Conservation (phyloP, 2,329 filamentous ascomycete species). For the Ceratocystis ficicola region DNA sequence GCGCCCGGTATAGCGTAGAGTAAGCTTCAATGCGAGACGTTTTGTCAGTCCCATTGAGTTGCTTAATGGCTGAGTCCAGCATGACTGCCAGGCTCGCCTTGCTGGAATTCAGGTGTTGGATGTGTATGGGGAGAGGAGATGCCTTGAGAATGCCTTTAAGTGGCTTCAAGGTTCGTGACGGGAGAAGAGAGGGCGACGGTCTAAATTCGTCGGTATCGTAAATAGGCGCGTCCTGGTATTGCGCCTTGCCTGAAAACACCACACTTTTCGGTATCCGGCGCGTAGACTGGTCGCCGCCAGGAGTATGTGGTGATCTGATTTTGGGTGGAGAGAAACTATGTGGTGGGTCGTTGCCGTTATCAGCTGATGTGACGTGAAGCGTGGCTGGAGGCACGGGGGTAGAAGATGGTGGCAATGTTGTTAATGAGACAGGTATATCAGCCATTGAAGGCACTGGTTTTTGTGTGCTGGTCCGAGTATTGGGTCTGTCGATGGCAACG, state of each 20-base stretch:
- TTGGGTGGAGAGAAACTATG: constrained; percentile 38
- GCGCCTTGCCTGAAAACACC: constrained; percentile 44
- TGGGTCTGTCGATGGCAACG: constrained; percentile 30
- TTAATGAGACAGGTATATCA: background rate
- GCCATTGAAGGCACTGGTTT: background rate
- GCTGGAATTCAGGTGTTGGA: constrained; percentile 30
- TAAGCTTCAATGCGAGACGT: constrained; percentile 75
- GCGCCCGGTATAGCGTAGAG: constrained; percentile 58
- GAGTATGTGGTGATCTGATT: constrained; percentile 34
- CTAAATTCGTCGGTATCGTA: constrained; percentile 32
- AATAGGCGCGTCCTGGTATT: constrained; percentile 43
- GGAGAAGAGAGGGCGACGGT: constrained; percentile 20
- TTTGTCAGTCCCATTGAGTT: constrained; percentile 63
- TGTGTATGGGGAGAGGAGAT: constrained; percentile 38
- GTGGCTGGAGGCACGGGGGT: background rate
- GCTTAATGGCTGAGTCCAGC: constrained; percentile 72
- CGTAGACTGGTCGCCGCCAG: constrained; percentile 34
- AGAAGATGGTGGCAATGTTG: background rate
- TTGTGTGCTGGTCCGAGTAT: constrained; percentile 31
- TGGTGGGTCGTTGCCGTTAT: background rate
- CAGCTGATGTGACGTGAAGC: background rate
- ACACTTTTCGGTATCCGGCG: constrained; percentile 41
- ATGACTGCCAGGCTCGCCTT: constrained; percentile 48
- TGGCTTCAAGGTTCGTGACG: constrained; percentile 18
- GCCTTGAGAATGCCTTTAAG: constrained; percentile 69